phyloP scores from a whole-genome alignment of 495 filamentous ascomycete species.

The Hypoxylon rickii region DNA sequence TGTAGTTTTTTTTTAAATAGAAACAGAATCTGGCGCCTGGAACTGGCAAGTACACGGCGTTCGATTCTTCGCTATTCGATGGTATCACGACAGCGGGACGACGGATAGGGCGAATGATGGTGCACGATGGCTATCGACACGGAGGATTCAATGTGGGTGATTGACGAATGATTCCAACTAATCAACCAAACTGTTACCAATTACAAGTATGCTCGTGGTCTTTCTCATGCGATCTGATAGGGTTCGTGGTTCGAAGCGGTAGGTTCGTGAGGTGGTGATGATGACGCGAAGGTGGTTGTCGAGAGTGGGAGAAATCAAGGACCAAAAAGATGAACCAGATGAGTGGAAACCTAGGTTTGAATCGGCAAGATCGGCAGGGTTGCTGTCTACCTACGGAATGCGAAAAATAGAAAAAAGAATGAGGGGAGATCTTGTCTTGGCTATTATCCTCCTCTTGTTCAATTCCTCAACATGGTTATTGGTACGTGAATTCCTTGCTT shows the following conservation, averaged over 20 bases:
- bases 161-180: slow-evolving; percentile 2
- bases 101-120: neutral
- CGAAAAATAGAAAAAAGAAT: slow-evolving; percentile 11
- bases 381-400: slow-evolving; percentile 2
- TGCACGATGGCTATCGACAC: slow-evolving; percentile 5
- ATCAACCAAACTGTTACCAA: slow-evolving; percentile 1
- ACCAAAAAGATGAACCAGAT: neutral
- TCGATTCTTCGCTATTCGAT: slow-evolving; percentile 8
- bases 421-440: slow-evolving; percentile 17
- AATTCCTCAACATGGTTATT: slow-evolving; percentile 21
- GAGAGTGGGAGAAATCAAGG: neutral
- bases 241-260: too few relatives aligned
- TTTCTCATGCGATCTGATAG: neutral
- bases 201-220: neutral
- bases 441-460: slow-evolving; percentile 12
- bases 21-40: slow-evolving; percentile 7
- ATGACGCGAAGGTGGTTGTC: slow-evolving; percentile 5
- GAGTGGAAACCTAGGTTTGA: neutral
- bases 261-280: neutral
- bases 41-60: neutral
- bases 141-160: too few relatives aligned
- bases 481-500: neutral
- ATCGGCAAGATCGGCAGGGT: slow-evolving; percentile 12
- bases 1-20: neutral
- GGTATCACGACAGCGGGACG: slow-evolving; percentile 12